These are phyloP conservation scores for Eucalyptus pauciflora DNA, from an alignment of 345 rosid species.

Conservation along the genomic window DNA sequence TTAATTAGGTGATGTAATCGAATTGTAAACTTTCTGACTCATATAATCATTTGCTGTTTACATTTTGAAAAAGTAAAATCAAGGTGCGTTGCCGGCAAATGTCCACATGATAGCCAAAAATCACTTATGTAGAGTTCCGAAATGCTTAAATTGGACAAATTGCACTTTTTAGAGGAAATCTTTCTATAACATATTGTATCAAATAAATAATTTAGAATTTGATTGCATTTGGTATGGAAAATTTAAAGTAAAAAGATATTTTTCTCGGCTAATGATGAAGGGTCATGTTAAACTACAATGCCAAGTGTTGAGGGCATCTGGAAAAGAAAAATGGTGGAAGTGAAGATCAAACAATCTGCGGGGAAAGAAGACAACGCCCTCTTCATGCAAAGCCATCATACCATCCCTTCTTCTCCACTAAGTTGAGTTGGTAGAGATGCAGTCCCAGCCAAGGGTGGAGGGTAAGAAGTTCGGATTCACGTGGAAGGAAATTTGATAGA, in stretches of 20 bases:
- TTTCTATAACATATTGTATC: not conserved
- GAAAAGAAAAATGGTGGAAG: not conserved
- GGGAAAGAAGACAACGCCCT: not conserved
- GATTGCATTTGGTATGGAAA: not conserved
- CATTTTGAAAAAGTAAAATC: not conserved
- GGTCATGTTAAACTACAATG: not conserved
- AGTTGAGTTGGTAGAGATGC: not conserved
- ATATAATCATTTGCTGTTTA: not conserved
- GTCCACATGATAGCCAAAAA: not conserved
- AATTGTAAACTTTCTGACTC: not conserved
- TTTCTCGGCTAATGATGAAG: not conserved
- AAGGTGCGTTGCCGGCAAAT: not conserved
- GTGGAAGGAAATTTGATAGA: not conserved
- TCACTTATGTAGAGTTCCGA: not conserved
- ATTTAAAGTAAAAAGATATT: not conserved
- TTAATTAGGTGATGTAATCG: not conserved
- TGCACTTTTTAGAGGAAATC: not conserved
- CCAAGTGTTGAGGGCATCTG: not conserved
- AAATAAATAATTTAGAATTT: not conserved
- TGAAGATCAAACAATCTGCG: not conserved
- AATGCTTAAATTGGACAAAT: not conserved
- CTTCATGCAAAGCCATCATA: not conserved
- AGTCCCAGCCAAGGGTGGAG: not conserved
- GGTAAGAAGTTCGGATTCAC: not conserved
- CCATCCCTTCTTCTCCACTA: not conserved